phyloP scores from a whole-genome alignment of 139 green algal genomes.

The Mesostigma viride region DNA sequence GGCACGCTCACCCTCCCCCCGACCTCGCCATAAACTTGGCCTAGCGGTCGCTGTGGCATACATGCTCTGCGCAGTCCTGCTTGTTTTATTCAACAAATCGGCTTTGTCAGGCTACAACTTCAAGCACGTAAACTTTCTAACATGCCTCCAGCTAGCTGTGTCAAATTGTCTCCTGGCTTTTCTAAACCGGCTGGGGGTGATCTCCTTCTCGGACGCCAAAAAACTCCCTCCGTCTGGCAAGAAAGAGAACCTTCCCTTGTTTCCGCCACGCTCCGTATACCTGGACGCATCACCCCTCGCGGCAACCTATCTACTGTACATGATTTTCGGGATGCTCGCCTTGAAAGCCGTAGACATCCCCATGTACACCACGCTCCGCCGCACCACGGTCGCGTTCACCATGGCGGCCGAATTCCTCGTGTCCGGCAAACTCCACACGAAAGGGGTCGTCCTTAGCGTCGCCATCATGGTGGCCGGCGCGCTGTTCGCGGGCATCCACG shows the following conservation, averaged over 20 bases:
- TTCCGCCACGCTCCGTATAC: not conserved
- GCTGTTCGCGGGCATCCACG: slow-evolving; percentile 19
- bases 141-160: slow-evolving; percentile 24
- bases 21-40: too few species aligned
- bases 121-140: slow-evolving; percentile 32
- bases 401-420: slow-evolving; percentile 27
- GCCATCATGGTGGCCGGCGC: slow-evolving; percentile 28
- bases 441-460: slow-evolving; percentile 21
- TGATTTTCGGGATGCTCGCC: slow-evolving; percentile 28
- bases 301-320: slow-evolving; percentile 22
- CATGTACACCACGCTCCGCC: slow-evolving; percentile 36
- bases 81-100: slow-evolving; percentile 40
- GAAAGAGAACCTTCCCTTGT: too few species aligned
- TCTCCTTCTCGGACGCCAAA: not conserved
- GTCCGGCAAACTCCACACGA: slow-evolving; percentile 9
- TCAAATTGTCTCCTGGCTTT: slow-evolving; percentile 9
- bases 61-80: slow-evolving; percentile 29
- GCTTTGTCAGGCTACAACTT: slow-evolving; percentile 35
- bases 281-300: slow-evolving; percentile 10
- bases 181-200: not conserved
- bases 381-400: slow-evolving; percentile 35
- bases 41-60: slow-evolving; percentile 21
- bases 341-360: slow-evolving; percentile 29
- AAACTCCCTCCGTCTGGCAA: not conserved
- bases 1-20: too few species aligned